Base-by-base conservation (phyloP, 345 rosid genomes). In the Acer saccharum region DNA sequence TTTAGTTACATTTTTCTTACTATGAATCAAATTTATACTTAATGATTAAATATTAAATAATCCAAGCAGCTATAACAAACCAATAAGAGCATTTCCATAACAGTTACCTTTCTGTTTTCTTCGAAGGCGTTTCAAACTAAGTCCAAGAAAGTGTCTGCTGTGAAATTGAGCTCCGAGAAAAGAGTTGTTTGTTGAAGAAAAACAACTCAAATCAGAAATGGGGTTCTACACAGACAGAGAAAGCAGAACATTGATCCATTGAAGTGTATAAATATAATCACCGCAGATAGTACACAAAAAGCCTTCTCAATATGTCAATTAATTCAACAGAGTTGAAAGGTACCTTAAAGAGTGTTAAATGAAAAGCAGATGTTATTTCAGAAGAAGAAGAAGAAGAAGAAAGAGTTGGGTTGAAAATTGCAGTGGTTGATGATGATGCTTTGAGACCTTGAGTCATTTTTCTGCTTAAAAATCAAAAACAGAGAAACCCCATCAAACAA, bases 111-210 rank as follows among this genome's bases (percentile, higher is more conserved):
- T 44, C 62, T 65, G 76, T 71, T 81, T 88, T 65, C 75, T 85
- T 52, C 55, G 60, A 65, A 67, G 62, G 23, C 52, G 83, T 66
- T 72, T 79, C 5, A 77, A 77, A 50, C 77, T 84, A 75, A 71
- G 35, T 20, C 35, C 67, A 54, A 81, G 71, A 35, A 81, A 75
- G 41, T 64, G 73, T 54, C 78, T 77, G 73, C 57, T 77, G 83
- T 44, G 75, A 21, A 84, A 89, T 13, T 82, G 91, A 39, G 89
- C 90, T 71, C 87, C 77, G 50, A 84, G 75, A 76, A 90, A 90
- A 68, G 75, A 71, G 54, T 70, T 85, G 78, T 78, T 78, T 76
- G 79, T 90, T 18, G 90, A 85, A 80, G 87, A 83, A 65, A 88
- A 87, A 39, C 83, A 81, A 44, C 46, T 60, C 48, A 74, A 86